Base-by-base conservation (phyloP, 2,329 filamentous ascomycete species). In the Nemania abortiva region DNA sequence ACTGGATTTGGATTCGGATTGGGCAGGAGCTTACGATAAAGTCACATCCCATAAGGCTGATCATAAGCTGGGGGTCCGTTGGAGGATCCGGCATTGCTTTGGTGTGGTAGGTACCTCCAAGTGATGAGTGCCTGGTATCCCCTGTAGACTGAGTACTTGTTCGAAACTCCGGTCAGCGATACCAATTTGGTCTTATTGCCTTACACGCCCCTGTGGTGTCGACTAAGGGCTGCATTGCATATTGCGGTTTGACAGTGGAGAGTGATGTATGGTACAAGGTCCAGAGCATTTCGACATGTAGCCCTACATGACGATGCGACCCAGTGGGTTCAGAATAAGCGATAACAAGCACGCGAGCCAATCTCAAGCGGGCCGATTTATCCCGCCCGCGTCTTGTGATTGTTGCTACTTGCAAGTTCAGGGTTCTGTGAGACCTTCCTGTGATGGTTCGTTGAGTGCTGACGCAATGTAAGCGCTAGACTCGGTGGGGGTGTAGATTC, bases 401-500 rank as follows among this genome's bases (percentile, higher is more conserved):
- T 66, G 34, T 50, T 42, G 27, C 55, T n/a, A 70, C 66, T 60
- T 42, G 57, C 20, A 54, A n/a, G 20, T 34, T 58, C 47, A 56
- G 55, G 53, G 58, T 69, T 60, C 31, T 63, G 52, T 61, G 65
- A 73, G 66, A 66, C 69, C 63, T 70, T 67, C 62, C 66, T 69
- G 58, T 61, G 65, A 63, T 65, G 64, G 63, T 62, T 68, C 60
- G 56, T 69, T 50, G 56, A 57, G 60, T 49, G 65, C 71, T 66
- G 65, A 70, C 65, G 57, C 68, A 66, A 64, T 59, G 71, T 73
- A 73, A 73, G 71, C 71, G 50, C 71, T 73, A 73, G 60, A 61
- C 66, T 70, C 50, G 52, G 66, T 70, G 65, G 49, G 57, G 59
- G 10, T 53, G 59, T 59, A 66, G 59, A 66, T 70, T 70, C 64